These are phyloP conservation scores for Paraglomus occultum DNA, from an alignment of 192 early-diverging fungal genomes.

Conservation along the genomic window DNA sequence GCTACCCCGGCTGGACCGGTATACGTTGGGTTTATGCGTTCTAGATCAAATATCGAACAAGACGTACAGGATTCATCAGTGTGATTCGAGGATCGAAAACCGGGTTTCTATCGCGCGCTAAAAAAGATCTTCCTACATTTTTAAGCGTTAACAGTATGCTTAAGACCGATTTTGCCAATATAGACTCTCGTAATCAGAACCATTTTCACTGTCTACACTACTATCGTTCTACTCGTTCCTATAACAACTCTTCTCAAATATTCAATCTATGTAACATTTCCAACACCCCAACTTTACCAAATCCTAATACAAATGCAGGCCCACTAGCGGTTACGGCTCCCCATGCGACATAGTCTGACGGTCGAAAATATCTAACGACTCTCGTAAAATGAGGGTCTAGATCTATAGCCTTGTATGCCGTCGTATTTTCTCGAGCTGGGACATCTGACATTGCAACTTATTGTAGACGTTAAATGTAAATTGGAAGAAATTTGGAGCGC, in stretches of 20 bases:
- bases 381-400: slow-evolving; percentile 88
- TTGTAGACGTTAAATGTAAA: too few relatives aligned
- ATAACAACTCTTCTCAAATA: neutral
- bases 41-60: slow-evolving; percentile 42
- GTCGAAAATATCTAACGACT: slow-evolving; percentile 88
- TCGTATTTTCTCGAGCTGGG: slow-evolving; percentile 48
- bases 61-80: neutral
- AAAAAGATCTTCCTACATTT: neutral
- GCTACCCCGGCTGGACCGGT: slow-evolving; percentile 44
- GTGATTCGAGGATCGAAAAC: neutral
- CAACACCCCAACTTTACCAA: slow-evolving; percentile 61
- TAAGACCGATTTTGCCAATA: slow-evolving; percentile 55
- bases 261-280: neutral
- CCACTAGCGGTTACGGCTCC: slow-evolving; percentile 61
- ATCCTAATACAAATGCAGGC: slow-evolving; percentile 69
- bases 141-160: neutral
- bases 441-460: too few relatives aligned
- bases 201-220: too few relatives aligned
- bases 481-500: too few relatives aligned
- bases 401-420: slow-evolving; percentile 82
- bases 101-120: neutral
- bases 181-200: slow-evolving; percentile 67
- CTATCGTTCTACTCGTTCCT: too few relatives aligned
- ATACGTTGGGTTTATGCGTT: slow-evolving; percentile 49
- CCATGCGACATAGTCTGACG: slow-evolving; percentile 69